These are phyloP conservation scores for Microstroma glucosiphilum DNA, from an alignment of 1,284 basidiomycete genomes.

Conservation along the genomic window DNA sequence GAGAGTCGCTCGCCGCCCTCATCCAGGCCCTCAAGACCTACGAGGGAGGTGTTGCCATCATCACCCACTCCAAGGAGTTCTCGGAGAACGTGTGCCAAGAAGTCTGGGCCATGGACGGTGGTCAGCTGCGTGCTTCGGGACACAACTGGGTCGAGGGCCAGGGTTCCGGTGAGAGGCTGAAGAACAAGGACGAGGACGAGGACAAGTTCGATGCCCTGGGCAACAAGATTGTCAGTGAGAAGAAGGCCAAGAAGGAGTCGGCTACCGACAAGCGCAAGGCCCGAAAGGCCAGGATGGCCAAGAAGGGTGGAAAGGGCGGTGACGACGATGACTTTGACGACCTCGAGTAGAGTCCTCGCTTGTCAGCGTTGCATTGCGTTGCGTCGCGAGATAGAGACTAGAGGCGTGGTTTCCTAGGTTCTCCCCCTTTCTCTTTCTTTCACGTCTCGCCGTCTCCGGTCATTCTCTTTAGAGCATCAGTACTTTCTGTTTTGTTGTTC, in stretches of 20 bases:
- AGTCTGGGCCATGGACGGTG: constrained; percentile 47
- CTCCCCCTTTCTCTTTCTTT: too few species aligned
- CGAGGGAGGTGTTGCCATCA: constrained; percentile 50
- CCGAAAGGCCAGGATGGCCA: constrained; percentile 33
- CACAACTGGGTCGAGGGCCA: constrained; percentile 85
- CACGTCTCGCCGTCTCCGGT: too few species aligned
- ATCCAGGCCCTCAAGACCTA: constrained; percentile 49
- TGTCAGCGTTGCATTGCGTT: too few species aligned
- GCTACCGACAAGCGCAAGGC: constrained; percentile 31
- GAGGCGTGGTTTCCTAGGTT: too few species aligned
- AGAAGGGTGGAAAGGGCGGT: constrained; percentile 36
- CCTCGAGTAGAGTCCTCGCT: too few species aligned
- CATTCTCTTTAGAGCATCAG: too few species aligned
- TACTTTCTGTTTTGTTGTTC: too few species aligned
- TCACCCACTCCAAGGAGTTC: constrained; percentile 49
- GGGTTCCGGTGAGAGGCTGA: constrained; percentile 41
- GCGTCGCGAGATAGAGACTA: too few species aligned
- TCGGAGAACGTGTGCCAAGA: constrained; percentile 48
- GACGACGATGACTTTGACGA: constrained; percentile 23
- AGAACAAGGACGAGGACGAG: constrained; percentile 42
- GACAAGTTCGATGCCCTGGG: constrained; percentile 41
- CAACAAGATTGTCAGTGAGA: constrained; percentile 33
- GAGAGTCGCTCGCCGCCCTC: constrained; percentile 50
- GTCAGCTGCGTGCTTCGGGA: constrained; percentile 55
- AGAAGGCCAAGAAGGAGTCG: constrained; percentile 40